phyloP scores from a whole-genome alignment of 441 rosid genomes.

The Omphalea diandra region DNA sequence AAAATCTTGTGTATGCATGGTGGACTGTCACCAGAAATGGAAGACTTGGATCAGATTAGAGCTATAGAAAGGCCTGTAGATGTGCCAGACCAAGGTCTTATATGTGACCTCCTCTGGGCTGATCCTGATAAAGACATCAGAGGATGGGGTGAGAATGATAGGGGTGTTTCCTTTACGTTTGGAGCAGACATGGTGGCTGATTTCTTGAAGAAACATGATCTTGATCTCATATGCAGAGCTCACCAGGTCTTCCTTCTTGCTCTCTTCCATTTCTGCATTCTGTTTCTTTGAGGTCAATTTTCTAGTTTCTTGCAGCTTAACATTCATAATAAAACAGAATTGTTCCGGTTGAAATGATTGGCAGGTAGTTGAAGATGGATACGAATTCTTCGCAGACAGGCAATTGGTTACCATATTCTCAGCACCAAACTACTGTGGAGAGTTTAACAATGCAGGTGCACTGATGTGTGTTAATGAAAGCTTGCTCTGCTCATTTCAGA shows the following conservation, averaged over 20 bases:
- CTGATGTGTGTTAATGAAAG: conserved; percentile 77
- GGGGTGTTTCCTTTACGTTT: conserved; percentile 85
- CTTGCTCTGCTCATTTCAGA: conserved; percentile 85
- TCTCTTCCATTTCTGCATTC: neutral
- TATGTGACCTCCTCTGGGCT: conserved; percentile 90
- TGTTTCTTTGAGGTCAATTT: too few relatives aligned
- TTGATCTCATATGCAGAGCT: conserved; percentile 88
- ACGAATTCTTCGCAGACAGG: conserved; percentile 86
- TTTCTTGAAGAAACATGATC: conserved; percentile 59
- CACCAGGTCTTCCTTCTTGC: conserved; percentile 58
- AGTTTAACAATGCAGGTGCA: conserved; percentile 90
- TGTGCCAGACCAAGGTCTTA: conserved; percentile 72
- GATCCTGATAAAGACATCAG: conserved; percentile 76
- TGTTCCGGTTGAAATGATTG: conserved; percentile 11
- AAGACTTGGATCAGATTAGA: conserved; percentile 69
- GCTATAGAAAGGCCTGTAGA: conserved; percentile 61
- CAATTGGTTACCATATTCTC: conserved; percentile 83
- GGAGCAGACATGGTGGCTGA: conserved; percentile 76
- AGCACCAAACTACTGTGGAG: conserved; percentile 93
- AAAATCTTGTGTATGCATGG: conserved; percentile 91
- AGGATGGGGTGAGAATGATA: conserved; percentile 90
- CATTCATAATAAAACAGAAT: neutral
- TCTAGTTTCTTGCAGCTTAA: neutral
- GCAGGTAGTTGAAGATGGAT: conserved; percentile 90
- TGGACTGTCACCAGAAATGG: conserved; percentile 81